A percentile compares a stretch with the other conserved stretches of the same genome.
Evolutionary conservation across 1,139 yeast genomes (phyloP).

Genomic region (Candida albicans): DNA sequence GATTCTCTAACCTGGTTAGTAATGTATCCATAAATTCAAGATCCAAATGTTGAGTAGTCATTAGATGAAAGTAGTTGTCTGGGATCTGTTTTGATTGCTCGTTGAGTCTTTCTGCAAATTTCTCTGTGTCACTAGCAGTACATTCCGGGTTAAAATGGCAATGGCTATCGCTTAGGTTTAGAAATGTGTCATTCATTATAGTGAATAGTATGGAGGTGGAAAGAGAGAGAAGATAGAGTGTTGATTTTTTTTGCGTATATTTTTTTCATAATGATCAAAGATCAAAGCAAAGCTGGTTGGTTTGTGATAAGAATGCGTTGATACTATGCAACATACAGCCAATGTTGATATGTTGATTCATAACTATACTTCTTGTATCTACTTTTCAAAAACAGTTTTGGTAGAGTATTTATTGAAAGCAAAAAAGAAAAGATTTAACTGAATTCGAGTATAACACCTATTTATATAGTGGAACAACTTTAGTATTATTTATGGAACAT

Average conservation of each 20-base stretch:
- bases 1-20: conserved; percentile 23
- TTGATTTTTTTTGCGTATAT: not conserved
- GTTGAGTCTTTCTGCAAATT: conserved; percentile 14
- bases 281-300: too few species aligned
- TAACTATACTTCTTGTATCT: too few species aligned
- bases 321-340: too few species aligned
- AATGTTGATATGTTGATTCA: too few species aligned
- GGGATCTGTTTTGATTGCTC: conserved; percentile 3
- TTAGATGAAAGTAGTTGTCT: conserved; percentile 29
- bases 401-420: too few species aligned
- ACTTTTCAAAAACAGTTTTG: too few species aligned
- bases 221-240: not conserved
- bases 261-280: too few species aligned
- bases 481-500: too few species aligned
- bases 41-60: conserved; percentile 63
- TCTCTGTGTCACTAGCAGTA: conserved; percentile 11
- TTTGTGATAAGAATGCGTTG: too few species aligned
- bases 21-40: conserved; percentile 34
- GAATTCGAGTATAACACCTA: not conserved
- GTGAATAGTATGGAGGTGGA: not conserved
- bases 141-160: conserved; percentile 22
- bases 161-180: conserved; percentile 18
- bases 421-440: too few species aligned
- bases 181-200: not conserved
- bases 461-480: too few species aligned